Percentiles rank a stretch among this genome's conserved stretches.
Evolutionary conservation across 2,329 filamentous ascomycete genomes (phyloP).

Genomic region (Teratosphaeria zuluensis): DNA sequence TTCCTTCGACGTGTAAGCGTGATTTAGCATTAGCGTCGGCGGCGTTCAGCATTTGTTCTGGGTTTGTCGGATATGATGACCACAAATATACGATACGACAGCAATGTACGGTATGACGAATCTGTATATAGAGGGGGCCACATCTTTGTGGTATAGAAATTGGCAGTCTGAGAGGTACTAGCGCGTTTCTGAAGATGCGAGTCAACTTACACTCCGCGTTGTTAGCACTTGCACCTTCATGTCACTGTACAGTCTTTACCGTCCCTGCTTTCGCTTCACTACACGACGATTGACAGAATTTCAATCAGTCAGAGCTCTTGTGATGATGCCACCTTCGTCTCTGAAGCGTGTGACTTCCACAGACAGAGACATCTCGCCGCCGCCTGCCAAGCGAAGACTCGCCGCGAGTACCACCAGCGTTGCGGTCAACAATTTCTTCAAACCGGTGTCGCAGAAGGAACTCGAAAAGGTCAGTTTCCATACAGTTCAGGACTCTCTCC

Average conservation of each 20-base stretch:
- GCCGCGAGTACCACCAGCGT: constrained; percentile 48
- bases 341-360: constrained; percentile 30
- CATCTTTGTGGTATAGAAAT: too few species aligned
- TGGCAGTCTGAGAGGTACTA: not conserved
- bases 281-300: not conserved
- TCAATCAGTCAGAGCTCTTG: not conserved
- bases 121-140: not conserved
- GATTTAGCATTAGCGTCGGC: not conserved
- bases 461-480: constrained; percentile 66
- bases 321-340: constrained; percentile 7
- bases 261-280: not conserved
- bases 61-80: not conserved
- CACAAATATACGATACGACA: not conserved
- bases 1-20: not conserved
- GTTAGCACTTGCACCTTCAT: not conserved
- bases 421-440: constrained; percentile 79
- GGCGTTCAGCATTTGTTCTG: not conserved
- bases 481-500: constrained; percentile 55
- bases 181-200: not conserved
- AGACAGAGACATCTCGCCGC: constrained; percentile 45
- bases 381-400: constrained; percentile 46
- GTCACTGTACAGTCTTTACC: not conserved
- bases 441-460: constrained; percentile 71
- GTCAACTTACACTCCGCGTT: not conserved
- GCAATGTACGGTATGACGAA: not conserved